Evolutionary conservation across 306 rosid genomes (phyloP), one percentile per base, ranked within the genome.

Genomic region (Bauhinia variegata): DNA sequence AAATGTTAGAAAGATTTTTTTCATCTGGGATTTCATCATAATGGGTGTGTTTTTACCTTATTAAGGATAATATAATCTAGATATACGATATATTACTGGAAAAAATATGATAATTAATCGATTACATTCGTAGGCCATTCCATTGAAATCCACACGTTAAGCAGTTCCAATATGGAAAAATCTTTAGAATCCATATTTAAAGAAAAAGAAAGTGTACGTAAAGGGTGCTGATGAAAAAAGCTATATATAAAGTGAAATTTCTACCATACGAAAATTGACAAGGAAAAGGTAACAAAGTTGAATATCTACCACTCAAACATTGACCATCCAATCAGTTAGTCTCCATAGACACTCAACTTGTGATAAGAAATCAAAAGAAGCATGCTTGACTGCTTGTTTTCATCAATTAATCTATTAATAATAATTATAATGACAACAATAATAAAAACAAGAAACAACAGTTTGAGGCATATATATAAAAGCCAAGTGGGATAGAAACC

Each of bases 221-320:
- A 76, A 76, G 73, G 69, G 50, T 74, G 62, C 63, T 58, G 16
- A 28, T 55, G 51, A 47, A 49, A 43, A 68, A 71, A 64, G 54
- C 68, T 32, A 63, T 23, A 74, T 38, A 63, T 23, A 74, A 60
- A 77, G 76, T 75, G 23, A 67, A 50, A 67, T 51, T 48, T 50
- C 56, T 14, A 28, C 19, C 53, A 23, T 14, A 63, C 53, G 56
- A 47, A 66, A 69, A 39, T 8, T 71, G 37, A 46, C 37, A 43
- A 72, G 54, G 49, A 70, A 60, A 34, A 72, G 23, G 58, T 50
- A 50, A 64, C 15, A 49, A 48, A 11, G 31, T 30, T 51, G 18
- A 54, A 34, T 23, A 65, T 49, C 70, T 76, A 67, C 73, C 80
- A 15, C 75, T 77, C 38, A 62, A 71, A 61, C 30, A 68, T 15